Evolutionary conservation across 306 rosid species (phyloP), one percentile per base, ranked within the genome.

Genomic region (Gastrolobium villosum): DNA sequence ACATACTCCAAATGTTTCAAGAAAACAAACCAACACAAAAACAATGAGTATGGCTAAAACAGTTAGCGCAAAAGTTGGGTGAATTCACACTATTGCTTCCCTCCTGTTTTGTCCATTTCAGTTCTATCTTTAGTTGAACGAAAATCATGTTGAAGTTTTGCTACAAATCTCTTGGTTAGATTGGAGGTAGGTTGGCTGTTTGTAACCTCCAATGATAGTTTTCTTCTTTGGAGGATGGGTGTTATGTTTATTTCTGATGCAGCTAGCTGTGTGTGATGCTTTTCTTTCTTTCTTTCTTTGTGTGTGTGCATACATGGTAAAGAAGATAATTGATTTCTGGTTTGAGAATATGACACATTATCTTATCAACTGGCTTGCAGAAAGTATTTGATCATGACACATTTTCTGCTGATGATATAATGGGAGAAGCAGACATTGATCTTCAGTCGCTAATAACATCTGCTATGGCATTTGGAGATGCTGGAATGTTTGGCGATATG

Each of bases 351-450:
- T 49, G 74, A 37, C 55, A 53, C 61, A 64, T 28, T 35, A 28
- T 84, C 37, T 32, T 50, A 77, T 68, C 20, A 39, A 57, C 31
- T 71, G 74, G 65, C 46, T 70, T 86, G 87, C 97, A 96, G 99
- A 84, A 75, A 54, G 99, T 96, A 76, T 96, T 55, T 77, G 99
- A 96, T 82, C 65, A 93, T 2, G 99, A 96, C 85, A 88, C 90
- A 5, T 96, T 96, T 85, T 93, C 99, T 7, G 88, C 99, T 2
- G 99, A 96, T 63, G 99, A 96, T 81, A 93, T 96, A 72, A 96
- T 96, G 99, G 99, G 99, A 75, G 99, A 96, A 65, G 99, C 98
- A 5, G 97, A 93, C 75, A 77, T 96, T 13, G 99, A 96, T 87
- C 97, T 96, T 80, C 99, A 96, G 78, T 92, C 99, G 13, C 54